These are phyloP conservation scores for Claviceps cyperi DNA, from an alignment of 2,329 filamentous ascomycete genomes.

Conservation along the genomic window DNA sequence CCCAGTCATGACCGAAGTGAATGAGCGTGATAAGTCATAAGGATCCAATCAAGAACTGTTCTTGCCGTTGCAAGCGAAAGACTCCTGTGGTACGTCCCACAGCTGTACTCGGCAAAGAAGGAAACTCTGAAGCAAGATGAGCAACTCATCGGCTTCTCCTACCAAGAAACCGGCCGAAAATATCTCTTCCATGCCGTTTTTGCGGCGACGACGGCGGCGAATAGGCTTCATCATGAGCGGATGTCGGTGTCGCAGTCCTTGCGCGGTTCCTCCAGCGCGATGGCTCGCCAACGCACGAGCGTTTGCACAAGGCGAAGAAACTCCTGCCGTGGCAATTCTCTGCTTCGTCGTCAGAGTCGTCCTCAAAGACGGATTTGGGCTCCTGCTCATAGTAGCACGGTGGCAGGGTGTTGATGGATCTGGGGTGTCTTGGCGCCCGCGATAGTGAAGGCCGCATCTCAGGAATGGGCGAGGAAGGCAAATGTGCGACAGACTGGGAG, in stretches of 20 bases:
- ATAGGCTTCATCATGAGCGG: neutral
- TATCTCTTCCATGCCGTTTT: conserved; percentile 19
- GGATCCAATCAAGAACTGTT: too few species aligned
- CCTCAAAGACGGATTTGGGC: conserved; percentile 28
- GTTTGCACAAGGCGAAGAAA: conserved; percentile 30
- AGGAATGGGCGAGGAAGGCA: conserved; percentile 5
- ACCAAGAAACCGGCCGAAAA: conserved; percentile 24
- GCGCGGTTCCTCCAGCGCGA: conserved; percentile 6
- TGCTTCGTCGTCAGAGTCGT: conserved; percentile 29
- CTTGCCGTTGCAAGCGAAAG: too few species aligned
- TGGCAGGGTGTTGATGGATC: conserved; percentile 12
- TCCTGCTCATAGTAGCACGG: conserved; percentile 14
- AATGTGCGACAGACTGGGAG: conserved; percentile 12
- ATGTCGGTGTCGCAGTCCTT: neutral
- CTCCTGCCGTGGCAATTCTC: conserved; percentile 9
- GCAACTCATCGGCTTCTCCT: conserved; percentile 12
- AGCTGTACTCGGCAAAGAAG: too few species aligned
- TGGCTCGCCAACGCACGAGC: conserved; percentile 19
- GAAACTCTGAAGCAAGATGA: neutral
- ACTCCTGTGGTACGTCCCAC: too few species aligned
- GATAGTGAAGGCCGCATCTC: conserved; percentile 7
- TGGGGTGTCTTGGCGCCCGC: conserved; percentile 12
- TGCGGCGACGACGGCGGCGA: conserved; percentile 1
- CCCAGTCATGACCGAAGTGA: too few species aligned
- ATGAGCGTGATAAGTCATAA: too few species aligned